Evolutionary conservation across 768 basidiomycete species (phyloP).

Genomic region (Suillus ampliporus): DNA sequence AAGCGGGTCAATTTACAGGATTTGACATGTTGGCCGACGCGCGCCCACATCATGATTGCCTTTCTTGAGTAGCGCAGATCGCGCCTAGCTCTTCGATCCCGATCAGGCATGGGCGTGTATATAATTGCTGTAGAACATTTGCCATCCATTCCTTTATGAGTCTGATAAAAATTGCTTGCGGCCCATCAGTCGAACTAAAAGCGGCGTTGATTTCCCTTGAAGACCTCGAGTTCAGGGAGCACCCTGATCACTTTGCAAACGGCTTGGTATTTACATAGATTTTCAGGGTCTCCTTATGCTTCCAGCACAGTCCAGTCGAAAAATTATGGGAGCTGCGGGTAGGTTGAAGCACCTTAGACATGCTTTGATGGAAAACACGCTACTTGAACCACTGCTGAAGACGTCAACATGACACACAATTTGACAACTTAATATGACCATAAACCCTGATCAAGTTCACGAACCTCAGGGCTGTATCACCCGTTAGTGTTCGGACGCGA

Average conservation of each 20-base stretch:
- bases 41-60: neutral
- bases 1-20: neutral
- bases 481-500: slow-evolving; percentile 5
- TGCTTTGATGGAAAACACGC: slow-evolving; percentile 7
- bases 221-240: slow-evolving; percentile 6
- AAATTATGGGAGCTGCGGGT: slow-evolving; percentile 8
- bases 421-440: slow-evolving; percentile 3
- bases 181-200: neutral
- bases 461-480: slow-evolving; percentile 7
- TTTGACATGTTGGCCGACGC: slow-evolving; percentile 4
- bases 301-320: slow-evolving; percentile 5
- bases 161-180: neutral
- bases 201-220: slow-evolving; percentile 2
- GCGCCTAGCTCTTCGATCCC: neutral
- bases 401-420: slow-evolving; percentile 9
- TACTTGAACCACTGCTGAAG: neutral
- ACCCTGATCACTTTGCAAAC: slow-evolving; percentile 1
- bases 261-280: neutral
- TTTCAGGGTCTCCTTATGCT: slow-evolving; percentile 9
- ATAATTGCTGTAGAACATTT: slow-evolving; percentile 1
- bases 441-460: slow-evolving; percentile 5
- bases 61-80: neutral
- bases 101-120: neutral
- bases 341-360: slow-evolving; percentile 7
- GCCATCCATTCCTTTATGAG: neutral